These are phyloP conservation scores for Phytophthora fragariae DNA, from an alignment of 352 stramenopile species.

Conservation along the genomic window DNA sequence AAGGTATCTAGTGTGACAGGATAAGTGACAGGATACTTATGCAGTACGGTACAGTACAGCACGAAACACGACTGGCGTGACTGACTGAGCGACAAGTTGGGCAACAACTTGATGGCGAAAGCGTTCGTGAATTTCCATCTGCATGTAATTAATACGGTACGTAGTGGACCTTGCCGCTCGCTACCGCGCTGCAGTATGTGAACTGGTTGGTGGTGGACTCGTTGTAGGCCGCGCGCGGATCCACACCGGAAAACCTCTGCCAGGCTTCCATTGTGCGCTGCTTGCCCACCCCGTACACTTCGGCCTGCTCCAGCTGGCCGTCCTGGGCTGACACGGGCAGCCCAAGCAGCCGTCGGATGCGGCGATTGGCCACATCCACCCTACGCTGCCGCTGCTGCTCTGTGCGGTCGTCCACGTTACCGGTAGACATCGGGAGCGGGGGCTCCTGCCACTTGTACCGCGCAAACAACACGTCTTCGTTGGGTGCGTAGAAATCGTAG, in stretches of 20 bases:
- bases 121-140: too few species aligned
- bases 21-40: too few species aligned
- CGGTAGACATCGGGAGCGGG: slow-evolving; percentile 28
- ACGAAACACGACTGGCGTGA: too few species aligned
- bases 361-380: slow-evolving; percentile 54
- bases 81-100: too few species aligned
- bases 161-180: slow-evolving; percentile 56
- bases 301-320: slow-evolving; percentile 43
- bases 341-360: slow-evolving; percentile 71
- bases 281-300: slow-evolving; percentile 55
- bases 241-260: slow-evolving; percentile 70
- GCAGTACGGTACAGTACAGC: too few species aligned
- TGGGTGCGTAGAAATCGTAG: slow-evolving; percentile 88
- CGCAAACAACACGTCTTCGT: slow-evolving; percentile 67
- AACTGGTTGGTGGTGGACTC: slow-evolving; percentile 92
- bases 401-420: slow-evolving; percentile 20
- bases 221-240: slow-evolving; percentile 66
- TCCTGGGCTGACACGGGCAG: slow-evolving; percentile 53
- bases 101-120: too few species aligned
- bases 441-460: slow-evolving; percentile 63
- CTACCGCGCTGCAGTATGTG: slow-evolving; percentile 55
- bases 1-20: too few species aligned
- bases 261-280: slow-evolving; percentile 64
- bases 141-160: slow-evolving; percentile 49
- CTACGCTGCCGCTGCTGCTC: slow-evolving; percentile 26